Conservation (phyloP, 2,329 filamentous ascomycete species). For the Calonectria naviculata region DNA sequence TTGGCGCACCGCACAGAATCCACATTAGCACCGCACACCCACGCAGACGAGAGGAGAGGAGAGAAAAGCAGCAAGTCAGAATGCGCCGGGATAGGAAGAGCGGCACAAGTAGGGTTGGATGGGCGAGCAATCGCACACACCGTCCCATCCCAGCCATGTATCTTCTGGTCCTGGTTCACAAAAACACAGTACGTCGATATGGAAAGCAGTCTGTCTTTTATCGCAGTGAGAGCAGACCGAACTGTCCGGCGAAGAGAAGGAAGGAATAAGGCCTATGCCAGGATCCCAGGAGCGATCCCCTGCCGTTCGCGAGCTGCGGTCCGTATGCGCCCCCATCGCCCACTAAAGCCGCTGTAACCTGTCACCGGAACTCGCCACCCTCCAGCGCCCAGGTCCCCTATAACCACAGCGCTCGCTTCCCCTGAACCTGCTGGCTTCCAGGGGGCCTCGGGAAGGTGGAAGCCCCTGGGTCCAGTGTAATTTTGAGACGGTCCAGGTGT, state of each 20-base stretch:
- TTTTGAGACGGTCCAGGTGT: slow-evolving; percentile 20
- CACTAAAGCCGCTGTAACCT: slow-evolving; percentile 9
- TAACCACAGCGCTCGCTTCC: slow-evolving; percentile 11
- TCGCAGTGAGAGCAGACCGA: neutral
- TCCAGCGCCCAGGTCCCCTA: slow-evolving; percentile 10
- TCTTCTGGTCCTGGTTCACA: neutral
- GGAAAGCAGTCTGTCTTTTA: slow-evolving; percentile 4
- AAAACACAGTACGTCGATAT: neutral
- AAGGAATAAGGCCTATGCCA: slow-evolving; percentile 1
- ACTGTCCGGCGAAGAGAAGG: neutral
- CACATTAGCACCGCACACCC: slow-evolving; percentile 20
- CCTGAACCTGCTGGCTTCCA: slow-evolving; percentile 2
- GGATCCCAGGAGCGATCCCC: slow-evolving; percentile 18
- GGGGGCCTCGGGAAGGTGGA: neutral
- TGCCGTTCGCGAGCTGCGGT: slow-evolving; percentile 5
- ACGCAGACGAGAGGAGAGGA: slow-evolving; percentile 7
- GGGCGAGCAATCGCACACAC: slow-evolving; percentile 14
- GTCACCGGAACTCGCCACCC: slow-evolving; percentile 2
- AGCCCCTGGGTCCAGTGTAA: slow-evolving; percentile 17
- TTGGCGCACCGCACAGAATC: slow-evolving; percentile 20
- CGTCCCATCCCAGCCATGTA: neutral
- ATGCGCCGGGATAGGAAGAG: slow-evolving; percentile 17
- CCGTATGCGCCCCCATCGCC: neutral
- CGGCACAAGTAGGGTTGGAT: slow-evolving; percentile 19
- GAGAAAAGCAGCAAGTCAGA: slow-evolving; percentile 12